Percentiles rank a stretch among this genome's conserved stretches.
Conservation (phyloP, 2,329 filamentous ascomycete species). For the Colletotrichum spinosum region DNA sequence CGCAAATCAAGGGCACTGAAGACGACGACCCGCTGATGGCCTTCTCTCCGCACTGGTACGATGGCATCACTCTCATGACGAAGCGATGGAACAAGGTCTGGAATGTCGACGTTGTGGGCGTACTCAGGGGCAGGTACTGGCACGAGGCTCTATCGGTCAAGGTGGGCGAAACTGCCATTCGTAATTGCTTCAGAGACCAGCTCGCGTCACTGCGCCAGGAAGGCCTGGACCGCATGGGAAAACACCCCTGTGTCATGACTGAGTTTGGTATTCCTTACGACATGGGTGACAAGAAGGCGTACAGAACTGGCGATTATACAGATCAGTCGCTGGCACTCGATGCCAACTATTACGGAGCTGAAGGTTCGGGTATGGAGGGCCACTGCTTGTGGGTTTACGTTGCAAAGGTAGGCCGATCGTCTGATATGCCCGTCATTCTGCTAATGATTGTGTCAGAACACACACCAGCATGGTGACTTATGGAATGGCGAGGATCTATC, state of each 20-base stretch:
- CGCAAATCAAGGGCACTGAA: constrained; percentile 83
- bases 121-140: constrained; percentile 88
- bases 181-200: constrained; percentile 93
- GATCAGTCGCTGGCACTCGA: constrained; percentile 94
- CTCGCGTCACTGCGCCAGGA: constrained; percentile 85
- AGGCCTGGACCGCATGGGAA: constrained; percentile 87
- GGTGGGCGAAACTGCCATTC: constrained; percentile 91
- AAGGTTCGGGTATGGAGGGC: constrained; percentile 85
- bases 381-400: constrained; percentile 93
- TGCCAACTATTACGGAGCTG: constrained; percentile 93
- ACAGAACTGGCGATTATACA: constrained; percentile 94
- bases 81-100: constrained; percentile 99
- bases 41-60: constrained; percentile 96
- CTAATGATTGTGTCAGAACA: constrained; percentile 67
- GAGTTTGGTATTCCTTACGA: constrained; percentile 99
- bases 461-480: constrained; percentile 88
- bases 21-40: constrained; percentile 93
- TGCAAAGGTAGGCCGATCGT: constrained; percentile 64
- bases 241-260: constrained; percentile 89
- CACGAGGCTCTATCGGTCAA: constrained; percentile 93
- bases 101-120: constrained; percentile 95
- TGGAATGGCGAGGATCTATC: constrained; percentile 99
- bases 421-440: not conserved
- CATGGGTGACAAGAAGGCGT: constrained; percentile 97
- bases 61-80: constrained; percentile 94